Evolutionary conservation across 1,139 yeast species (phyloP).

Genomic region (Zygosaccharomyces pseudobailii): DNA sequence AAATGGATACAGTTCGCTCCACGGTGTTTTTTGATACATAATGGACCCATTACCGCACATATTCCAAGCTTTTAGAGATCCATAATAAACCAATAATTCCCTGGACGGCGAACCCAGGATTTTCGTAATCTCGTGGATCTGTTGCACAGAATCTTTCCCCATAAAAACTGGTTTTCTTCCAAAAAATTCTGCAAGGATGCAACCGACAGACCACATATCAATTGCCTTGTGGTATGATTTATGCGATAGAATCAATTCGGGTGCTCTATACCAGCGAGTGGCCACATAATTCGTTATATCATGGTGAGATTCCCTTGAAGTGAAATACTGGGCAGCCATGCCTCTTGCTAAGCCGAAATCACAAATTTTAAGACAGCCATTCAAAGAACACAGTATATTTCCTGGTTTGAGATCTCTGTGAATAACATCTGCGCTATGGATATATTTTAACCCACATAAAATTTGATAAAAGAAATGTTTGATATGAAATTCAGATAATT

Average conservation of each 20-base stretch:
- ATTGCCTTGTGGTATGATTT: constrained; percentile 52
- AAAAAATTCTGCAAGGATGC: constrained; percentile 70
- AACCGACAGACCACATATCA: constrained; percentile 80
- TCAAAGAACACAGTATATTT: constrained; percentile 66
- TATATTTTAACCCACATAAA: constrained; percentile 72
- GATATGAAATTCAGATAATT: constrained; percentile 79
- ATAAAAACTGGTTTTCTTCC: constrained; percentile 69
- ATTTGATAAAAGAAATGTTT: constrained; percentile 73
- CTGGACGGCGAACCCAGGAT: constrained; percentile 58
- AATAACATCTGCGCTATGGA: constrained; percentile 79
- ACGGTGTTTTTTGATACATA: constrained; percentile 39
- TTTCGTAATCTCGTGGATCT: constrained; percentile 56
- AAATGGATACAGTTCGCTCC: constrained; percentile 54
- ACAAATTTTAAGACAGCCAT: constrained; percentile 72
- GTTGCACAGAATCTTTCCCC: constrained; percentile 63
- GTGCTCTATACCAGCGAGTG: constrained; percentile 94
- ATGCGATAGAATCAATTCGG: constrained; percentile 71
- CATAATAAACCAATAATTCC: constrained; percentile 36
- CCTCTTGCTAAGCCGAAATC: constrained; percentile 90
- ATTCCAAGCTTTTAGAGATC: constrained; percentile 40
- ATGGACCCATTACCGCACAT: constrained; percentile 39
- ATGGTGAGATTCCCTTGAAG: constrained; percentile 25
- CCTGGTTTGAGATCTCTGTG: constrained; percentile 88
- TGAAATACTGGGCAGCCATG: constrained; percentile 44
- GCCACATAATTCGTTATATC: constrained; percentile 85